phyloP scores from a whole-genome alignment of 2,329 filamentous ascomycete species.

The Aspergillus caelatus region DNA sequence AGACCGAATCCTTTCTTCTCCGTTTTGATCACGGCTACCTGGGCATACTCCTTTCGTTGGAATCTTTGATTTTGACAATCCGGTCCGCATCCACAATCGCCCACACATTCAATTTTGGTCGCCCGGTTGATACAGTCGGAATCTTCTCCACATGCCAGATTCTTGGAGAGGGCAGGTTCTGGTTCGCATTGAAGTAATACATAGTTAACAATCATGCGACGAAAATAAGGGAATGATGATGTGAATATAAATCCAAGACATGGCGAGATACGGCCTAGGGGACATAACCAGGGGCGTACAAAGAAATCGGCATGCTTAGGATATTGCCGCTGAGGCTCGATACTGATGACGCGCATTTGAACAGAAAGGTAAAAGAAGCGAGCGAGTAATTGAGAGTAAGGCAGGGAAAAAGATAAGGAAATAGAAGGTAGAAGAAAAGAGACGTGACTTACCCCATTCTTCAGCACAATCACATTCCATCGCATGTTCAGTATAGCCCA shows the following conservation, averaged over 20 bases:
- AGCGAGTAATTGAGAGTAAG: slow-evolving; percentile 12
- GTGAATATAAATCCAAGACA: neutral
- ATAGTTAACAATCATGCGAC: neutral
- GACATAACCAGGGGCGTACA: neutral
- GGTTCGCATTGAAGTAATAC: slow-evolving; percentile 12
- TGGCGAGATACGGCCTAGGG: neutral
- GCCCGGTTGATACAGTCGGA: slow-evolving; percentile 98
- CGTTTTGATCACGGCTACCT: slow-evolving; percentile 94
- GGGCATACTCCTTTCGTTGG: slow-evolving; percentile 83
- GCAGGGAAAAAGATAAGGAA: neutral
- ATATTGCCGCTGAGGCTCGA: neutral
- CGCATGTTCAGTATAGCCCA: slow-evolving; percentile 89
- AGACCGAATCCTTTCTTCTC: slow-evolving; percentile 97
- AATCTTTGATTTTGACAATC: slow-evolving; percentile 95
- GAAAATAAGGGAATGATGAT: too few species aligned
- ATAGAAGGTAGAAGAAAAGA: slow-evolving; percentile 29
- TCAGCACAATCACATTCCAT: slow-evolving; percentile 94
- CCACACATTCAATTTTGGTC: slow-evolving; percentile 95
- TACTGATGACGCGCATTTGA: neutral
- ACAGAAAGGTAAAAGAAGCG: slow-evolving; percentile 1
- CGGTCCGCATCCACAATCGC: slow-evolving; percentile 82
- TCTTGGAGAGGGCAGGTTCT: slow-evolving; percentile 59
- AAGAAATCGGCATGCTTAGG: neutral
- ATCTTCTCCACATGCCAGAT: slow-evolving; percentile 90
- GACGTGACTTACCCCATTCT: slow-evolving; percentile 78